Base-by-base conservation (phyloP, 371 early-diverging fungal species). In the Mucor lusitanicus region DNA sequence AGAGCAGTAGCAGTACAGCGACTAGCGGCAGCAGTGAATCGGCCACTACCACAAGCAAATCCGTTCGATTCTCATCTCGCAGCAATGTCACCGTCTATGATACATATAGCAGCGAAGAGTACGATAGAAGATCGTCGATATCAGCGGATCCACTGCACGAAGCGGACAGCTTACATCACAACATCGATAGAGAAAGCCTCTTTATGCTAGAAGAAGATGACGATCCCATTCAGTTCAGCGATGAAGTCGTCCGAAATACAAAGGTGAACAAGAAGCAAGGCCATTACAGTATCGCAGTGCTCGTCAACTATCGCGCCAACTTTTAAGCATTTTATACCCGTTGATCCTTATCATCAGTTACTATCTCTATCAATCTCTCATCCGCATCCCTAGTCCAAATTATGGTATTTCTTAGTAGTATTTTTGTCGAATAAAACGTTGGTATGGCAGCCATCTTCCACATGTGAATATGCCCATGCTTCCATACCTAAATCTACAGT, bases 191-290 rank as follows among this genome's bases (percentile, higher is more conserved):
- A 5, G 17, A 40, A 53, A 27, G 15, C 27, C 6, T 27, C 13
- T 23, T 54, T 44, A 37, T 63, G 9, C 25, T 39, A 44, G 63
- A 39, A n/a, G 44, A 58, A 17, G 35, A 64, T 39, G 59, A 58
- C 9, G 67, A 65, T 30, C 23, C 46, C 15, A 42, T 55, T 17
- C 40, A 61, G 55, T 69, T 73, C 39, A 69, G 69, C 39, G 63
- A 73, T 55, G 66, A 73, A 69, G 73, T 73, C 4, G 63, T 69
- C 19, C 65, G 69, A 46, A 73, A 73, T 46, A 73, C 73, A 19
- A 68, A 53, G 63, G 63, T 69, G 21, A 73, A 73, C 33, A 68
- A 69, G 46, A 73, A 65, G 27, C 73, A 73, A 65, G 69, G 73
- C 19, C 62, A 73, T 37, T 65, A 73, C 21, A 73, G 73, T 63